Evolutionary conservation across 805 yeast species (phyloP), one percentile per base, ranked within the genome.

Genomic region (Myxozyma udenii): DNA sequence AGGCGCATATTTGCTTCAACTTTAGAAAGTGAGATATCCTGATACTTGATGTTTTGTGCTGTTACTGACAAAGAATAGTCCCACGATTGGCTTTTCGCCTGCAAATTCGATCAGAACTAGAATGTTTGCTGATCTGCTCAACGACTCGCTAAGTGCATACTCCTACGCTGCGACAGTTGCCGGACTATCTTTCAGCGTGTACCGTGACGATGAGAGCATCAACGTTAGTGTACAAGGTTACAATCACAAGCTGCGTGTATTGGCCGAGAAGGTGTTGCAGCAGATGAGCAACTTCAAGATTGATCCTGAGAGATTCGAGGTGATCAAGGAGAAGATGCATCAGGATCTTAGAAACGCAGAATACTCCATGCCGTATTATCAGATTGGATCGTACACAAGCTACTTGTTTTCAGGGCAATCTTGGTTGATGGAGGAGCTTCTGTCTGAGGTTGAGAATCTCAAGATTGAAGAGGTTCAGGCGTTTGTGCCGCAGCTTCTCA

Each of bases 151-250:
- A 57, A 81, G 80, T 61, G 90, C 88, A 62, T 70, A 81, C 47
- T 80, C 87, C 7, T 91, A 91, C 63, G 85, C 86, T 64, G 97
- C 98, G 0, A 78, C 80, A 6, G 74, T 89, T 49, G 96, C 93
- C 1, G 93, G 93, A 0, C 75, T 88, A 51, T 71, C 75, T 46
- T 81, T 81, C 52, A 69, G 75, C 1, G 74, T 90, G 37, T 68
- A 74, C 26, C 71, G 78, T 52, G 78, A 84, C 49, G 77, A 84
- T 56, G 88, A 83, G 59, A 95, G 96, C 0, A 63, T 90, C 37
- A 77, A 78, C 36, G 64, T 91, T 40, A 79, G 78, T 43, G 73
- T 88, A 21, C 73, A 76, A 36, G 98, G 98, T 1, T 93, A 84
- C 67, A 87, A 85, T 60, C 91, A 93, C 67, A 91, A 91, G 63